Percentiles rank a stretch among this genome's conserved stretches.
These are phyloP conservation scores for Metschnikowia corniflorae DNA, from an alignment of 805 yeast genomes.

Conservation along the genomic window DNA sequence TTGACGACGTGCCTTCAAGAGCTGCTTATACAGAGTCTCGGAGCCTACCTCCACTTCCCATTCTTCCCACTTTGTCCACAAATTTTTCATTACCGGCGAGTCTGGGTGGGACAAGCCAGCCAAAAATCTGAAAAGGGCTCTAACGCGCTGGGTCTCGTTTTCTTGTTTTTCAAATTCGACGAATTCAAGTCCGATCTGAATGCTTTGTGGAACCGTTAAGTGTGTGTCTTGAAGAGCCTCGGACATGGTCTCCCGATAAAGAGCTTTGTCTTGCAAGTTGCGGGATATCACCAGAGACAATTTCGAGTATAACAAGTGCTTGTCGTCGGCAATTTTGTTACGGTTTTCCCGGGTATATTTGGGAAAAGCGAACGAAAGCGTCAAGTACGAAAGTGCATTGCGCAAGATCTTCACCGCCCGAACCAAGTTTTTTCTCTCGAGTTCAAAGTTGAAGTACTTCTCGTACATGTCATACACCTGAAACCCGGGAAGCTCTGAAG, in stretches of 20 bases:
- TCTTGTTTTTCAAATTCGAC: conserved; percentile 52
- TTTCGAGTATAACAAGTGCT: conserved; percentile 21
- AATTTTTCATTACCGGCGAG: conserved; percentile 10
- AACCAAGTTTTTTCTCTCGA: conserved; percentile 46
- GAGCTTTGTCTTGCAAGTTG: conserved; percentile 16
- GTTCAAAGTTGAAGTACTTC: conserved; percentile 62
- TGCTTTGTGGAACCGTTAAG: conserved; percentile 41
- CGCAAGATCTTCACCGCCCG: conserved; percentile 37
- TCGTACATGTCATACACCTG: conserved; percentile 48
- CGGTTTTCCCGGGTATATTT: conserved; percentile 10
- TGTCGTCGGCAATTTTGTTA: conserved; percentile 21
- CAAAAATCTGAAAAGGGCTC: conserved; percentile 52
- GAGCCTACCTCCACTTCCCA: conserved; percentile 73
- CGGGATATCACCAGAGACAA: conserved; percentile 7
- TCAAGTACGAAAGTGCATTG: conserved; percentile 15
- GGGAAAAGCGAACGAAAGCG: conserved; percentile 1
- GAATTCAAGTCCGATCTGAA: conserved; percentile 49
- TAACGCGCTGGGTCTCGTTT: conserved; percentile 55
- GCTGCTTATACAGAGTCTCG: conserved; percentile 67
- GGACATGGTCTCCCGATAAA: conserved; percentile 37
- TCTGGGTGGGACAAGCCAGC: conserved; percentile 24
- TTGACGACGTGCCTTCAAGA: conserved; percentile 59
- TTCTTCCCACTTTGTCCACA: conserved; percentile 68
- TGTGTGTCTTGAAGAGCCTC: conserved; percentile 39
- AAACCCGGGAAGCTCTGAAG: conserved; percentile 40